phyloP scores from a whole-genome alignment of 2,329 filamentous ascomycete species.

The Macrophomina pseudophaseolina region DNA sequence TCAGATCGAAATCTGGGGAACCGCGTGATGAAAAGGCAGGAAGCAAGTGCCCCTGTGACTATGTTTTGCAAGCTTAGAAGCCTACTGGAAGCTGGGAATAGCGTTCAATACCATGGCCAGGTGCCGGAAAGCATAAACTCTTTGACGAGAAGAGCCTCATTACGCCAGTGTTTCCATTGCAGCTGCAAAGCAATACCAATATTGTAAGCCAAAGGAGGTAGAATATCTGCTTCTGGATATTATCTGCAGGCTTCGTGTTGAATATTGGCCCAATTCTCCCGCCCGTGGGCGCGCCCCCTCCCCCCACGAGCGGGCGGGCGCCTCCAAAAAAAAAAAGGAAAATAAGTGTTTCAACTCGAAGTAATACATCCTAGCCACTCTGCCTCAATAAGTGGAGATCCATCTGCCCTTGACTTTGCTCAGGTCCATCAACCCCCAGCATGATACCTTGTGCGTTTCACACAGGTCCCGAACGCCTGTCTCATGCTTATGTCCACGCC shows the following conservation, averaged over 20 bases:
- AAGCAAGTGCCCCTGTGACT: constrained; percentile 3
- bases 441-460: not conserved
- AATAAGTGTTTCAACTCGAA: too few species aligned
- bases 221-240: not conserved
- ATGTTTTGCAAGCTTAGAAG: not conserved
- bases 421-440: not conserved
- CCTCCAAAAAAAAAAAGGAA: too few species aligned
- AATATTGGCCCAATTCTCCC: not conserved
- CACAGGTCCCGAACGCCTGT: constrained; percentile 22
- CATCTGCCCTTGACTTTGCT: not conserved
- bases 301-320: too few species aligned
- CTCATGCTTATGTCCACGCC: constrained; percentile 14
- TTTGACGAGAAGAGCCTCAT: not conserved
- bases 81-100: not conserved
- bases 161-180: not conserved
- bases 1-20: constrained; percentile 20
- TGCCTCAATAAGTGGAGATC: too few species aligned
- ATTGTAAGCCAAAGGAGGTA: not conserved
- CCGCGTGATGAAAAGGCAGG: not conserved
- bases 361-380: too few species aligned
- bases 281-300: too few species aligned
- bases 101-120: not conserved
- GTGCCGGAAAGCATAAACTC: not conserved
- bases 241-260: not conserved
- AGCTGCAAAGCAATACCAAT: not conserved